A percentile compares a stretch with the other conserved stretches of the same genome.
These are phyloP conservation scores for Xylaria digitata DNA, from an alignment of 2,329 filamentous ascomycete species.

Conservation along the genomic window DNA sequence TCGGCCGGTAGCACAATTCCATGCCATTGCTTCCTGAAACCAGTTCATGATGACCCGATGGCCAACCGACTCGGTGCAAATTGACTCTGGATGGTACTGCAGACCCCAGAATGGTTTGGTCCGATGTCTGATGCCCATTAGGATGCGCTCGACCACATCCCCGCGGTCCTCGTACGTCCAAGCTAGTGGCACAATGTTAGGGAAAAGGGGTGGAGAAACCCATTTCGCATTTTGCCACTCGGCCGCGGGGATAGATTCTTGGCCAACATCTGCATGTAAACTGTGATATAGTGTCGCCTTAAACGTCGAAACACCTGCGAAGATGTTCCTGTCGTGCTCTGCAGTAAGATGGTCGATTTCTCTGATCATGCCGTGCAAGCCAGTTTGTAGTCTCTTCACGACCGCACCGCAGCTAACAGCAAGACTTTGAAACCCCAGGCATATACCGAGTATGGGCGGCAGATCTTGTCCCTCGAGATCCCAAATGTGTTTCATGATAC, in stretches of 20 bases:
- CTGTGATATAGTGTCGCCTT: slow-evolving; percentile 83
- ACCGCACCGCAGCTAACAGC: slow-evolving; percentile 74
- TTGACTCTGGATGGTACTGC: slow-evolving; percentile 91
- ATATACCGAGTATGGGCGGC: slow-evolving; percentile 87
- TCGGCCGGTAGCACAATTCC: slow-evolving; percentile 56
- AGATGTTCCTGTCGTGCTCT: slow-evolving; percentile 67
- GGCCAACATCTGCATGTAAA: slow-evolving; percentile 66
- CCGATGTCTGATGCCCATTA: slow-evolving; percentile 82
- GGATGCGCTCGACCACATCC: slow-evolving; percentile 61
- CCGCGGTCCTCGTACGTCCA: slow-evolving; percentile 66
- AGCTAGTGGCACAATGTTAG: slow-evolving; percentile 67
- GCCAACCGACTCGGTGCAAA: slow-evolving; percentile 79
- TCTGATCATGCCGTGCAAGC: slow-evolving; percentile 84
- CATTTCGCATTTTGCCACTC: slow-evolving; percentile 57
- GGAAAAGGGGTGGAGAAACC: slow-evolving; percentile 51
- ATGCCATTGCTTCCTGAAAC: slow-evolving; percentile 73
- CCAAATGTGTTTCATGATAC: slow-evolving; percentile 84
- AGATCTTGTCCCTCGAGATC: slow-evolving; percentile 65
- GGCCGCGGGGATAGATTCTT: slow-evolving; percentile 53
- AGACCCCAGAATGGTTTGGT: slow-evolving; percentile 83
- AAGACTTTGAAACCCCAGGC: slow-evolving; percentile 88
- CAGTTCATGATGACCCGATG: slow-evolving; percentile 76
- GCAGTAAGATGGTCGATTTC: slow-evolving; percentile 66
- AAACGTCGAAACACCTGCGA: slow-evolving; percentile 68
- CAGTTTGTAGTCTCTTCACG: slow-evolving; percentile 74